Conservation (phyloP, 805 yeast species). For the Ogataea zsoltii region DNA sequence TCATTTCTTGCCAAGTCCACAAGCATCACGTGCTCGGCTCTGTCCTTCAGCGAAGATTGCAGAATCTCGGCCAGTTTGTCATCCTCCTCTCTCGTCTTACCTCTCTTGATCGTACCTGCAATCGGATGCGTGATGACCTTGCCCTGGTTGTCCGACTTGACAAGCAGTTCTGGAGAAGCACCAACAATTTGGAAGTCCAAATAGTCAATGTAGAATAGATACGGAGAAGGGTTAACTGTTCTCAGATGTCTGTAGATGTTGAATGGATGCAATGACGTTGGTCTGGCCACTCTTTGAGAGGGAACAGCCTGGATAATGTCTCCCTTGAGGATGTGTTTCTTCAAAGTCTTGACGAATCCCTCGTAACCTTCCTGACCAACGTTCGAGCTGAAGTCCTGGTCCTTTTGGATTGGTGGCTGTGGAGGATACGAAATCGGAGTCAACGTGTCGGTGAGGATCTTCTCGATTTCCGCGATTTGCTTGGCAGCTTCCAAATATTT, state of each 20-base stretch:
- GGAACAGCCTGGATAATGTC: conserved; percentile 98
- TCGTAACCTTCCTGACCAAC: conserved; percentile 95
- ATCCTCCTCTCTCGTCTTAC: conserved; percentile 89
- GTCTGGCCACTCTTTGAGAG: conserved; percentile 93
- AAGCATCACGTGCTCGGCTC: conserved; percentile 98
- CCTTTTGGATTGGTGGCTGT: conserved; percentile 69
- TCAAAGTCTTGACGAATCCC: conserved; percentile 69
- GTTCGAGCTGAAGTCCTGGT: conserved; percentile 79
- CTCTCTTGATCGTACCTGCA: conserved; percentile 95
- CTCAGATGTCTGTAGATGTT: conserved; percentile 92
- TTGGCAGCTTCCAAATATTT: conserved; percentile 55
- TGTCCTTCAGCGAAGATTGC: conserved; percentile 78
- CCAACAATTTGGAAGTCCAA: conserved; percentile 93
- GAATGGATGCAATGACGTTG: conserved; percentile 94
- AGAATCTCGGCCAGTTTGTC: conserved; percentile 76
- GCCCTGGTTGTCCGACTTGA: conserved; percentile 70
- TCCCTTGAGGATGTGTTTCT: conserved; percentile 82
- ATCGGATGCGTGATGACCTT: conserved; percentile 93
- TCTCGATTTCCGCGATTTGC: conserved; percentile 59
- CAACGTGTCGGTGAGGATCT: conserved; percentile 45
- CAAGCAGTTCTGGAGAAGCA: conserved; percentile 94
- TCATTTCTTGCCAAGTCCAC: conserved; percentile 98
- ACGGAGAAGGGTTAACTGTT: conserved; percentile 97
- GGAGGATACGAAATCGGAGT: conserved; percentile 59
- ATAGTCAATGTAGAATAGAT: conserved; percentile 90